Evolutionary conservation across 106 monocot genomes (phyloP).

Genomic region (Dioscorea zingiberensis): DNA sequence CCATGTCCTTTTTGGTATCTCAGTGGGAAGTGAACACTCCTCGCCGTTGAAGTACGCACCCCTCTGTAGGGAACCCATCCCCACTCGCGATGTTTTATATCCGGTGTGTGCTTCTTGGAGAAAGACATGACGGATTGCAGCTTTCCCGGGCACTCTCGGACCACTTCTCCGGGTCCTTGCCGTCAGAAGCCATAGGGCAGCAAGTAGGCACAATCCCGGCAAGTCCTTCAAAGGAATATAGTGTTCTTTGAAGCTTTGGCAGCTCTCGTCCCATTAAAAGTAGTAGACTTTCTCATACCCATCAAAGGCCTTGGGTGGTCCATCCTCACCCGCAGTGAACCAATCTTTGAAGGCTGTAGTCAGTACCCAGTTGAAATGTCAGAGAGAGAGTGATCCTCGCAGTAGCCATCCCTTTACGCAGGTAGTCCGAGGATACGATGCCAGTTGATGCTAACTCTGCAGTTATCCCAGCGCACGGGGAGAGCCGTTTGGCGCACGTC

Average conservation of each 20-base stretch:
- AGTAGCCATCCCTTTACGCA: slow-evolving; percentile 56
- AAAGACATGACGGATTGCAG: slow-evolving; percentile 70
- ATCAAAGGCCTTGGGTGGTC: slow-evolving; percentile 6
- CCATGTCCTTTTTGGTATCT: slow-evolving; percentile 22
- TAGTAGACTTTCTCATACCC: slow-evolving; percentile 46
- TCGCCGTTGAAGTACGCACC: slow-evolving; percentile 92
- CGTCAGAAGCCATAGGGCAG: slow-evolving; percentile 42
- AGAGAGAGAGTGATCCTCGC: slow-evolving; percentile 68
- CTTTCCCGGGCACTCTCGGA: slow-evolving; percentile 61
- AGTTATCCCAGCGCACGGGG: slow-evolving; percentile 50
- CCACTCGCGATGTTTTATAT: slow-evolving; percentile 42
- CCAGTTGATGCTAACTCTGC: slow-evolving; percentile 80
- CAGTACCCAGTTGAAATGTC: slow-evolving; percentile 81
- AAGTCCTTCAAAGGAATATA: slow-evolving; percentile 56
- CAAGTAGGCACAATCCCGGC: slow-evolving; percentile 45
- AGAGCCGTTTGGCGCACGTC: slow-evolving; percentile 19
- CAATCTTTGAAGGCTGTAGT: slow-evolving; percentile 62
- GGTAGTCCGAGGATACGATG: slow-evolving; percentile 53
- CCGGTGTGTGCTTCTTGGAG: slow-evolving; percentile 48
- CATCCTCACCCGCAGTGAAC: slow-evolving; percentile 51
- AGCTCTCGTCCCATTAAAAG: slow-evolving; percentile 82
- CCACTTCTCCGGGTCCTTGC: slow-evolving; percentile 23
- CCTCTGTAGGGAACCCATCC: slow-evolving; percentile 72
- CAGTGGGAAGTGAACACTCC: slow-evolving; percentile 73
- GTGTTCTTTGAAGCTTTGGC: slow-evolving; percentile 27